A percentile compares a stretch with the other conserved stretches of the same genome.
These are phyloP conservation scores for Xylaria flabelliformis DNA, from an alignment of 495 filamentous ascomycete species.

Conservation along the genomic window DNA sequence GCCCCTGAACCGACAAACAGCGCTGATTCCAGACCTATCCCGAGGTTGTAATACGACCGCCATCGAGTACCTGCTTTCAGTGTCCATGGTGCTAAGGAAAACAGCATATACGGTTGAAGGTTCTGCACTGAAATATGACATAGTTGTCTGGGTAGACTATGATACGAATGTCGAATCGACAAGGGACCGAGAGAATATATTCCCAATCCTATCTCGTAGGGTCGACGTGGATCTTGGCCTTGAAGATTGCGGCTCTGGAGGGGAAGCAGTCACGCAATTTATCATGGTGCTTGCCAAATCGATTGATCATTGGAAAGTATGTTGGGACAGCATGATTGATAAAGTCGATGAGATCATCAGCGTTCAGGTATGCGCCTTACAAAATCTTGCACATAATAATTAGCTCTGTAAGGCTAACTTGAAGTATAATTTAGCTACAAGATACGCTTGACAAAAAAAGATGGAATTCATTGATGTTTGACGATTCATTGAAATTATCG, in stretches of 20 bases:
- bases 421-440: neutral
- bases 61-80: neutral
- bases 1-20: neutral
- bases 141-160: neutral
- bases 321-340: neutral
- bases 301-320: neutral
- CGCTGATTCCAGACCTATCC: neutral
- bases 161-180: neutral
- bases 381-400: neutral
- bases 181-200: neutral
- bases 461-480: neutral
- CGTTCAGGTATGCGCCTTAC: neutral
- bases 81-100: neutral
- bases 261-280: neutral
- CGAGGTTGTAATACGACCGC: neutral
- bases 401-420: neutral
- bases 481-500: neutral
- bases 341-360: neutral
- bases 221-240: neutral
- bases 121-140: neutral
- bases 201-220: neutral
- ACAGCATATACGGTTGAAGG: neutral
- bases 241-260: neutral
- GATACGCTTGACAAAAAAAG: neutral
- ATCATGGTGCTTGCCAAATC: neutral